Evolutionary conservation across 805 yeast species (phyloP).

Genomic region (Priceomyces fermenticarens): DNA sequence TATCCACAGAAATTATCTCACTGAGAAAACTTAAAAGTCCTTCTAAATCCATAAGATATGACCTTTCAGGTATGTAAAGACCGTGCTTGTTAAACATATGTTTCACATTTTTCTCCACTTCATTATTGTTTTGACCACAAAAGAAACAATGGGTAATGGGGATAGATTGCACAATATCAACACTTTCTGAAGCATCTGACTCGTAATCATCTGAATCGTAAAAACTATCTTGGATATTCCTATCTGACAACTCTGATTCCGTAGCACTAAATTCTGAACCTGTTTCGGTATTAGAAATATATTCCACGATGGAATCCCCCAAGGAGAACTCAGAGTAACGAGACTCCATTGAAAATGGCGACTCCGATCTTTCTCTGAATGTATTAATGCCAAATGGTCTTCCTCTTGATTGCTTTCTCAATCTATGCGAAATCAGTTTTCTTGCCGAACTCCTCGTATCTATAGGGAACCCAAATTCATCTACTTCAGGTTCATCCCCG

Average conservation of each 20-base stretch:
- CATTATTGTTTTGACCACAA: constrained; percentile 53
- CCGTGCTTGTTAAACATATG: constrained; percentile 48
- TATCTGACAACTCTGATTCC: constrained; percentile 29
- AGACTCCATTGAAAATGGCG: constrained; percentile 58
- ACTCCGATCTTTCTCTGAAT: constrained; percentile 29
- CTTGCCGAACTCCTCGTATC: constrained; percentile 22
- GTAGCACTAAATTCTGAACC: constrained; percentile 50
- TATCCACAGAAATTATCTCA: constrained; percentile 35
- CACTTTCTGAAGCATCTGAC: constrained; percentile 7
- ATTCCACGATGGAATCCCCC: constrained; percentile 35
- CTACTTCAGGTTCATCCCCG: constrained; percentile 33
- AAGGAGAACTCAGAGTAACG: constrained; percentile 55
- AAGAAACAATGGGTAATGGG: constrained; percentile 54
- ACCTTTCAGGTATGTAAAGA: constrained; percentile 42
- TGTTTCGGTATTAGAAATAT: constrained; percentile 39
- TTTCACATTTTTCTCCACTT: constrained; percentile 50
- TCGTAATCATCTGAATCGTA: constrained; percentile 16
- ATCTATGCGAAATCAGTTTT: constrained; percentile 40
- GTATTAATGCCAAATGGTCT: constrained; percentile 11
- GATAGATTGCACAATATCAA: constrained; percentile 32
- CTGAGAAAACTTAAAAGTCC: constrained; percentile 39
- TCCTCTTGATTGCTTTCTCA: constrained; percentile 20
- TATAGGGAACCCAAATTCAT: constrained; percentile 53
- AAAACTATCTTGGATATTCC: not conserved
- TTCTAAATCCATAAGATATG: constrained; percentile 32